Base-by-base conservation (phyloP, 2,329 filamentous ascomycete genomes). In the Aspergillus sergii region DNA sequence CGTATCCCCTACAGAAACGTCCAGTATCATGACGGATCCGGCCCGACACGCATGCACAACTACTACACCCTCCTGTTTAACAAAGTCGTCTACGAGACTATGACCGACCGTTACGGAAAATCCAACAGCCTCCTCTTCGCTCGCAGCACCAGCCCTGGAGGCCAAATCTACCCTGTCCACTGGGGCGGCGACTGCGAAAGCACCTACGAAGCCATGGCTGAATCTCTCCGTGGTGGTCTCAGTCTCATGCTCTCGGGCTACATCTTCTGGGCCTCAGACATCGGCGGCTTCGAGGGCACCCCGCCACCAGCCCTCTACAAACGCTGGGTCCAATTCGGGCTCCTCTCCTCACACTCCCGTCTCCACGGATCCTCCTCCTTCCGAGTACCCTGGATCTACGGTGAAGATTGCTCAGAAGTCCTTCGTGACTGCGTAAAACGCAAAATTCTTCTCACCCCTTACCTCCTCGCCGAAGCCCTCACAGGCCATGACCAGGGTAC, bases 181-280 rank as follows among this genome's bases (percentile, higher is more conserved):
- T 92, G 90, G 90, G 90, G 90, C 39, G 90, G 90, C 60, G 90
- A 92, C 78, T 91, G 89, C 74, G 90, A 92, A 76, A 89, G 86
- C 34, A 92, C 89, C 0, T 87, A 89, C 51, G 88, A 90, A 71
- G 90, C 89, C 19, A 89, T 92, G 81, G 90, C 88, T 4, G 90
- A 92, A 77, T 89, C 87, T 0, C 77, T 91, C 8, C 86, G 89
- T 10, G 89, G 89, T 16, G 89, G 89, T 0, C 77, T 91, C 1
- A 86, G 84, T 10, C 82, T 91, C 50, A 86, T 87, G 16, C 78
- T 91, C 1, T 87, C 84, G 51, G 88, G 88, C 2, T 90, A 88
- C 73, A 84, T 85, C 14, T 91, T 88, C 77, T 91, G 89, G 88
- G 88, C 86, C 39, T 88, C 86, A 66, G 89, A 91, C 71, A 91